Conservation (phyloP, 805 yeast species). For the Hanseniaspora singularis region DNA sequence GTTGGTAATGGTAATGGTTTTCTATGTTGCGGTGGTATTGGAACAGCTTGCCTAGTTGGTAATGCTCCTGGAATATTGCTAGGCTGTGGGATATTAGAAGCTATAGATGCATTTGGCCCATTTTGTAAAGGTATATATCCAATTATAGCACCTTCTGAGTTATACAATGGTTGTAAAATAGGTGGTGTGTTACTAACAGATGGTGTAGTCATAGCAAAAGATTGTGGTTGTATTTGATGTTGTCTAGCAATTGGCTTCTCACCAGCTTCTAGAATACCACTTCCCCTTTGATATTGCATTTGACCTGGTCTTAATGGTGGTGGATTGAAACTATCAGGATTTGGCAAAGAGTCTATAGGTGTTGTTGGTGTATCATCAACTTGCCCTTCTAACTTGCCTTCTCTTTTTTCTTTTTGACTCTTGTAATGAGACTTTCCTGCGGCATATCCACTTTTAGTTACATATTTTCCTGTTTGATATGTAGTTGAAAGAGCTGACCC, state of each 20-base stretch:
- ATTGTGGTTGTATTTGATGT: conserved; percentile 14
- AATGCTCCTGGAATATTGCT: background rate
- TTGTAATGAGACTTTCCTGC: conserved; percentile 31
- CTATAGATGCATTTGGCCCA: conserved; percentile 2
- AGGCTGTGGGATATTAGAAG: conserved; percentile 8
- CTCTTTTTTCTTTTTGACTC: conserved; percentile 18
- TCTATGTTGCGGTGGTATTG: background rate
- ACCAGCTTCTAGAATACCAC: conserved; percentile 11
- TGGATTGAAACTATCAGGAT: conserved; percentile 1
- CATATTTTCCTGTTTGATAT: conserved; percentile 32
- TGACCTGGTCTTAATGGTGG: conserved; percentile 17
- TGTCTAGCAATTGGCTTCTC: conserved; percentile 15
- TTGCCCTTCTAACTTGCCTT: conserved; percentile 1
- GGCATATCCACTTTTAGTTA: conserved; percentile 33
- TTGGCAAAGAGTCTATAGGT: conserved; percentile 12
- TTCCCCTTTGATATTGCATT: conserved; percentile 14
- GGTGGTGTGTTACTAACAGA: conserved; percentile 14
- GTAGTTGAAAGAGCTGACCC: conserved; percentile 30
- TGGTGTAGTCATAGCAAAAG: conserved; percentile 4
- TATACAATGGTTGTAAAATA: conserved; percentile 14
- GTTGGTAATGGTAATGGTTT: conserved; percentile 1
- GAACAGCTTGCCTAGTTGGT: background rate
- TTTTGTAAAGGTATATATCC: conserved; percentile 17
- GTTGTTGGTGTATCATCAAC: conserved; percentile 8
- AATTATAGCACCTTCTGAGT: conserved; percentile 10